These are phyloP conservation scores for Pseudophaeomoniella oleicola DNA, from an alignment of 2,329 filamentous ascomycete species.

Conservation along the genomic window DNA sequence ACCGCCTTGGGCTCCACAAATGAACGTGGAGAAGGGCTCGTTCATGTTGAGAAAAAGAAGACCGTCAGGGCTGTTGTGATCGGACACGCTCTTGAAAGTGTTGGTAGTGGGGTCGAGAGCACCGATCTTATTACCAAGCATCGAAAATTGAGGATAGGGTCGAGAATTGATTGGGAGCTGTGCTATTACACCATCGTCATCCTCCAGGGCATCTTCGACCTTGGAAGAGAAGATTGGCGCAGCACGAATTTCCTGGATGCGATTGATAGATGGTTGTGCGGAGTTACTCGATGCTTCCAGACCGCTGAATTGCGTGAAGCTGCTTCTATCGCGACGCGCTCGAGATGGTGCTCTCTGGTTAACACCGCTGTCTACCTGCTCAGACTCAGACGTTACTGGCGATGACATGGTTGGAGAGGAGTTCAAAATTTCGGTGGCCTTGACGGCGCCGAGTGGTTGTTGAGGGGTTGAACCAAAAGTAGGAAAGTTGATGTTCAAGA, in stretches of 20 bases:
- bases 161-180: background rate
- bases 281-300: too few relatives aligned
- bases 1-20: slow-evolving; percentile 48
- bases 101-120: background rate
- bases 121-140: background rate
- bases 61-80: slow-evolving; percentile 6
- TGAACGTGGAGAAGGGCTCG: slow-evolving; percentile 42
- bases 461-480: too few relatives aligned
- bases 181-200: background rate
- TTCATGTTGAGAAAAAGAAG: slow-evolving; percentile 33
- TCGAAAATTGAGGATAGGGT: background rate
- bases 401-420: too few relatives aligned
- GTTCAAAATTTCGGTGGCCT: too few relatives aligned
- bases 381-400: too few relatives aligned
- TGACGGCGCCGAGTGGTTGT: too few relatives aligned
- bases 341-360: too few relatives aligned
- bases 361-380: too few relatives aligned
- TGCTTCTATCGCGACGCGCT: background rate
- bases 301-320: background rate
- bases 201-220: background rate
- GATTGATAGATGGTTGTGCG: background rate
- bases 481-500: too few relatives aligned
- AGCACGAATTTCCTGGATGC: background rate
- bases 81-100: background rate
- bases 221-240: background rate